These are phyloP conservation scores for Penicillium sp. DNA, from an alignment of 2,329 filamentous ascomycete genomes.

Conservation along the genomic window DNA sequence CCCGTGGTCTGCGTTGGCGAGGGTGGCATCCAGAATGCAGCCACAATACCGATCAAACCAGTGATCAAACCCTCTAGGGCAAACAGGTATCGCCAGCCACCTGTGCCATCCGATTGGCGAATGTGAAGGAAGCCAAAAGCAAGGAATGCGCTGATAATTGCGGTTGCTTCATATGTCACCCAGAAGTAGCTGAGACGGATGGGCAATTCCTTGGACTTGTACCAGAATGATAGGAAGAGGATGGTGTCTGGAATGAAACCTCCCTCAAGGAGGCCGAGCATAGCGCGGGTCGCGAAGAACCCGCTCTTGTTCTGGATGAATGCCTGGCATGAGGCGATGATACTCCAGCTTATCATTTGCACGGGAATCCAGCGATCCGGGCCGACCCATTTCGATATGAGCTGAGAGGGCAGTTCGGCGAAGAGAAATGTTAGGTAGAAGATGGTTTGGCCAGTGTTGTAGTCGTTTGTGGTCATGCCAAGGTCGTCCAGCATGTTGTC, in stretches of 20 bases:
- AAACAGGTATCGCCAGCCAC: constrained; percentile 47
- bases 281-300: constrained; percentile 45
- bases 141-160: constrained; percentile 48
- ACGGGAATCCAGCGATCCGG: constrained; percentile 60
- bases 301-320: constrained; percentile 47
- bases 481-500: constrained; percentile 57
- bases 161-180: constrained; percentile 56
- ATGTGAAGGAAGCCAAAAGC: constrained; percentile 46
- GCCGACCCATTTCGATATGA: constrained; percentile 58
- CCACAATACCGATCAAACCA: constrained; percentile 53
- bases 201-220: constrained; percentile 67
- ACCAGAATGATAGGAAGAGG: constrained; percentile 69
- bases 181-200: constrained; percentile 68
- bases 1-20: constrained; percentile 65
- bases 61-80: constrained; percentile 49
- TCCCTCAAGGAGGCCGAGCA: constrained; percentile 52
- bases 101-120: constrained; percentile 32
- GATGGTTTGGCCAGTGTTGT: constrained; percentile 44
- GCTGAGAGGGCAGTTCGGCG: constrained; percentile 60
- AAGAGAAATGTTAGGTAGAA: constrained; percentile 38
- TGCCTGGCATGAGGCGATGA: constrained; percentile 52
- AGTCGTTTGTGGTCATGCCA: constrained; percentile 49
- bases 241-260: constrained; percentile 51
- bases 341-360: constrained; percentile 57
- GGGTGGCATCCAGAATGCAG: constrained; percentile 59